Conservation (phyloP, 169 alveolate species). For the Eimeria acervulina region DNA sequence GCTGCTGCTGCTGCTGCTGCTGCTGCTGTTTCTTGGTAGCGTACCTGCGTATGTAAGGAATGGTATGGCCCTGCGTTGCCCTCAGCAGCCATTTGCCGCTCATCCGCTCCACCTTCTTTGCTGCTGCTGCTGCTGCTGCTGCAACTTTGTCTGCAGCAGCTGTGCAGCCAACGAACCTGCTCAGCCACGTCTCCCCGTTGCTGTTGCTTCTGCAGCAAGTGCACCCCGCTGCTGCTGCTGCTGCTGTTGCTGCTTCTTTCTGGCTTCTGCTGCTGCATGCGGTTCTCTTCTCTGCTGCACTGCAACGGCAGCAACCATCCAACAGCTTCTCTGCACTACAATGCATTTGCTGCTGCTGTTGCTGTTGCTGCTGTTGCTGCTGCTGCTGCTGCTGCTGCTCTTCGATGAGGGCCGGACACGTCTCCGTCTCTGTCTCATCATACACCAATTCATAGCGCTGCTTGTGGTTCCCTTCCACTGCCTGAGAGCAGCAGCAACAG, state of each 20-base stretch:
- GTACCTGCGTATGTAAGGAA: conserved; percentile 54
- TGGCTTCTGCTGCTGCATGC: too few relatives aligned
- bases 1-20: conserved; percentile 21
- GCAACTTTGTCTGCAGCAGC: conserved; percentile 1
- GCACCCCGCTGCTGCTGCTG: conserved; percentile 13
- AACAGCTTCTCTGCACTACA: too few relatives aligned
- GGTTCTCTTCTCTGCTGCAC: too few relatives aligned
- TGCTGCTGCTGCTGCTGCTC: too few relatives aligned
- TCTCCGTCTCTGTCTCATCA: conserved; percentile 65
- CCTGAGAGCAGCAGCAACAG: conserved; percentile 1
- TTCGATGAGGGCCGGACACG: background rate
- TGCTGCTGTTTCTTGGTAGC: background rate
- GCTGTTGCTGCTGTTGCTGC: too few relatives aligned
- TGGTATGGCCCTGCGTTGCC: conserved; percentile 82
- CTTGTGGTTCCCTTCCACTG: conserved; percentile 60
- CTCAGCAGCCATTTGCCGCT: conserved; percentile 80
- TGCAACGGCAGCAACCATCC: too few relatives aligned
- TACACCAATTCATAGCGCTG: conserved; percentile 67
- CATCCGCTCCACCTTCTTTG: conserved; percentile 35
- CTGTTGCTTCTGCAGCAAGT: conserved; percentile 44
- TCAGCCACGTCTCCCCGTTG: background rate
- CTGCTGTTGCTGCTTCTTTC: conserved; percentile 45
- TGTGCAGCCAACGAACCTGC: background rate
- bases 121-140: conserved; percentile 58
- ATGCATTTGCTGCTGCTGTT: too few relatives aligned